Base-by-base conservation (phyloP, 2,329 filamentous ascomycete genomes). In the Penicillium crustosum region DNA sequence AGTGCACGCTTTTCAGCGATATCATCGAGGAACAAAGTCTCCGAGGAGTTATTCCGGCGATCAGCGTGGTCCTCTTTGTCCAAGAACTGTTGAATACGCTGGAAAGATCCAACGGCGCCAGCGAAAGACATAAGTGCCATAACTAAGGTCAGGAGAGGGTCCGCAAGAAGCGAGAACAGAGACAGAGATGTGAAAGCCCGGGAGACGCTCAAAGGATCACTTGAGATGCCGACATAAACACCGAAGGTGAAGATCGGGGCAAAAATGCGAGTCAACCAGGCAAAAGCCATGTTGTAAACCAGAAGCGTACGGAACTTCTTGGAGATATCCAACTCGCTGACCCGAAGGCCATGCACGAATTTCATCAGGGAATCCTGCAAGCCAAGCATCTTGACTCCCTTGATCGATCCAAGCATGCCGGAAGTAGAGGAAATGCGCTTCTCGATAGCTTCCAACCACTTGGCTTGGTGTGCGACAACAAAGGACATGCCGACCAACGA, bases 371-470 rank as follows among this genome's bases (percentile, higher is more conserved):
- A 73, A 13, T 76, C 68, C 35, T 75, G 77, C 9, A 83, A 64
- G 0, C 81, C 82, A 0, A 78, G 73, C 53, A 83, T 77, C 61
- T 82, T 83, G 55, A 83, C 73, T 19, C 77, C 78, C 61, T 82
- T 83, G 71, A 84, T 82, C 19, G 76, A 78, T 4, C 74, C 75
- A 0, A 83, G 70, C 61, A 81, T 78, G 5, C 75, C 74, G 6
- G 78, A 73, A 0, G 81, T 83, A 17, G 77, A 75, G 6, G 76
- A 78, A 21, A 84, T 78, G 3, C 81, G 77, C 27, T 71, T 71
- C 62, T 83, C 75, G 17, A 82, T 81, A 10, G 80, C 80, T 45
- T 78, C 72, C 35, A 83, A 73, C 82, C 82, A 84, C 17, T 69
- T 63, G 6, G 75, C 75, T 56, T 82, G 80, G 15, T 68, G 67